phyloP scores from a whole-genome alignment of 108 stramenopile genomes.

The Aurantiochytrium sp. region DNA sequence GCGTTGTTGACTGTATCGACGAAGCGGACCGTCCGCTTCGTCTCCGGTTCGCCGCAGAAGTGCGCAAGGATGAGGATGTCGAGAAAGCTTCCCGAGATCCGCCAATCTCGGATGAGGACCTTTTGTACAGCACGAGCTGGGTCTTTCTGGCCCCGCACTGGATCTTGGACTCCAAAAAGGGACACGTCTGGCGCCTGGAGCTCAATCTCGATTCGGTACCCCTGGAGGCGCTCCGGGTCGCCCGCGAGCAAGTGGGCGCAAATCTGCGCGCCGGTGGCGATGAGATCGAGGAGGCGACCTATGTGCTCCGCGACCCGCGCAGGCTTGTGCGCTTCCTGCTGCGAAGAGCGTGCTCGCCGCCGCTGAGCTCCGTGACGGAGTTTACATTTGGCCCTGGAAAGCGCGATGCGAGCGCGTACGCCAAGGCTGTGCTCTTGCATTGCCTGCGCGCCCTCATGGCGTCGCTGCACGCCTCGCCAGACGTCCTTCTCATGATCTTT shows the following conservation, averaged over 20 bases:
- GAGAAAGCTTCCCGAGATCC: too few relatives aligned
- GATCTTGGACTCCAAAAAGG: background rate
- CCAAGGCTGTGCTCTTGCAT: background rate
- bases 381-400: background rate
- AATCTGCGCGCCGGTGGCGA: too few relatives aligned
- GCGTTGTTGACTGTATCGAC: background rate
- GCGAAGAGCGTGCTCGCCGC: background rate
- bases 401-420: background rate
- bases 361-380: background rate
- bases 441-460: background rate
- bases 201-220: background rate
- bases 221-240: background rate
- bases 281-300: background rate
- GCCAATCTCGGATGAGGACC: background rate
- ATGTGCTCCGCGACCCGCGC: background rate
- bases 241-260: background rate
- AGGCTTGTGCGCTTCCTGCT: background rate
- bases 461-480: background rate
- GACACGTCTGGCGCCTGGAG: background rate
- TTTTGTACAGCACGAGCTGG: background rate
- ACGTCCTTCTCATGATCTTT: background rate
- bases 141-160: background rate
- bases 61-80: too few relatives aligned
- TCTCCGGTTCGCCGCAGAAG: background rate
- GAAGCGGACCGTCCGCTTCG: background rate